These are phyloP conservation scores for Torrubiellomyces zombiae DNA, from an alignment of 2,329 filamentous ascomycete genomes.

Conservation along the genomic window DNA sequence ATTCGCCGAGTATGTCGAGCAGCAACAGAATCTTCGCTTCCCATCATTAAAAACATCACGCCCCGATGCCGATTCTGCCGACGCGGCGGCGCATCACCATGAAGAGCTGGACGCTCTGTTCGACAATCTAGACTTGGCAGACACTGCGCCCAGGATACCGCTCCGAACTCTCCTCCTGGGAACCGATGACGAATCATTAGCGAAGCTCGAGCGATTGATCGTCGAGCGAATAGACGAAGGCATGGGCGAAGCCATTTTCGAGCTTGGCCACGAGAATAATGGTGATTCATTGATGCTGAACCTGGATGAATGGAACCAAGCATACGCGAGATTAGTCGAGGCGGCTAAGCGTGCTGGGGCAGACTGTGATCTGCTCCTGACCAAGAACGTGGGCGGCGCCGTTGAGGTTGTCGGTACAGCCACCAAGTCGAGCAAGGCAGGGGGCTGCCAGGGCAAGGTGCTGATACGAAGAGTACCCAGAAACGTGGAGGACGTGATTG, in stretches of 20 bases:
- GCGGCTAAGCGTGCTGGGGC: slow-evolving; percentile 51
- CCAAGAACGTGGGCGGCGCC: slow-evolving; percentile 73
- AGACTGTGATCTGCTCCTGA: slow-evolving; percentile 68
- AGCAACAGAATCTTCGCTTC: slow-evolving; percentile 66
- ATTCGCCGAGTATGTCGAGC: slow-evolving; percentile 94
- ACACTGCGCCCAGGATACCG: slow-evolving; percentile 48
- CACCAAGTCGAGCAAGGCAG: slow-evolving; percentile 44
- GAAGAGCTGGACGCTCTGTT: slow-evolving; percentile 87
- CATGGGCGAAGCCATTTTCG: slow-evolving; percentile 78
- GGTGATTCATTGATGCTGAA: slow-evolving; percentile 70
- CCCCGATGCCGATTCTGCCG: slow-evolving; percentile 12
- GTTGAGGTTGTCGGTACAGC: slow-evolving; percentile 48
- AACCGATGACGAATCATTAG: slow-evolving; percentile 40
- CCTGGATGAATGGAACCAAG: slow-evolving; percentile 57
- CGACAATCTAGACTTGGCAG: slow-evolving; percentile 67
- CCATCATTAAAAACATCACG: slow-evolving; percentile 20
- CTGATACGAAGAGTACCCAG: slow-evolving; percentile 61
- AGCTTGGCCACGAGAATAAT: slow-evolving; percentile 80
- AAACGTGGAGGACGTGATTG: slow-evolving; percentile 73
- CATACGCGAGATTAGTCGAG: slow-evolving; percentile 46
- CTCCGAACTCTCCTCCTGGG: slow-evolving; percentile 64
- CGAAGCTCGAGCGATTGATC: slow-evolving; percentile 48
- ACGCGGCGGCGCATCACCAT: slow-evolving; percentile 32
- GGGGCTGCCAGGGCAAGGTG: slow-evolving; percentile 68
- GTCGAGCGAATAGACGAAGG: slow-evolving; percentile 61